A percentile compares a stretch with the other conserved stretches of the same genome.
phyloP scores from a whole-genome alignment of 192 early-diverging fungal genomes.

The Mortierella antarctica region DNA sequence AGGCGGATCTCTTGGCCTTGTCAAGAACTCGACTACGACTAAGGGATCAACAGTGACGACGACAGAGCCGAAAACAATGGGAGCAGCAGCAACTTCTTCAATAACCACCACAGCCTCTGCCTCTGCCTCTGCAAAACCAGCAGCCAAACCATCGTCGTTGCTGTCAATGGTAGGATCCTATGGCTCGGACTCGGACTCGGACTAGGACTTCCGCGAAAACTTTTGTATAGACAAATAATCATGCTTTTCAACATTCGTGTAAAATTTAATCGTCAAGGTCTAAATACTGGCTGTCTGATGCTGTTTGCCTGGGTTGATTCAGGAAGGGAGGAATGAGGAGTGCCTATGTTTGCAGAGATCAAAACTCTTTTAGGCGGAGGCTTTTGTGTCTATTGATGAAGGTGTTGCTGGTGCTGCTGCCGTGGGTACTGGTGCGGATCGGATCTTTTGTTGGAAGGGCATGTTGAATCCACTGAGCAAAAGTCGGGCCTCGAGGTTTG shows the following conservation, averaged over 20 bases:
- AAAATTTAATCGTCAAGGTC: background rate
- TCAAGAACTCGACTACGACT: background rate
- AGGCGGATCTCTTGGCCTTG: conserved; percentile 29
- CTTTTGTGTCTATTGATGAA: conserved; percentile 20
- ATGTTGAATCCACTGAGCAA: conserved; percentile 91
- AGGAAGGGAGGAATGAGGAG: no score
- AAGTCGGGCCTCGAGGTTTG: conserved; percentile 80
- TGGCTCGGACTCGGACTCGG: conserved; percentile 47
- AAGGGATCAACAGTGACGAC: background rate
- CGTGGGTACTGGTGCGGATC: conserved; percentile 31
- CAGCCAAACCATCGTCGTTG: conserved; percentile 22
- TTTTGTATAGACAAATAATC: background rate
- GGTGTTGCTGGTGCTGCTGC: conserved; percentile 4
- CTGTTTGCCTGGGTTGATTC: no score
- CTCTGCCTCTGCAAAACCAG: background rate
- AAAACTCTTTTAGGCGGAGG: conserved; percentile 4
- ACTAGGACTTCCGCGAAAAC: background rate
- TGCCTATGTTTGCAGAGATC: no score
- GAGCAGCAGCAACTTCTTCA: background rate
- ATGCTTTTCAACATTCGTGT: background rate
- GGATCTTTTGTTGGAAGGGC: conserved; percentile 74
- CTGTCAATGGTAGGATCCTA: conserved; percentile 38
- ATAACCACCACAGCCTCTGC: background rate
- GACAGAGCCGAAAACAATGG: background rate
- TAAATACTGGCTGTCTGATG: no score